Evolutionary conservation across 192 early-diverging fungal genomes (phyloP), one percentile per base, ranked within the genome.

Genomic region (Allomyces macrogynus): DNA sequence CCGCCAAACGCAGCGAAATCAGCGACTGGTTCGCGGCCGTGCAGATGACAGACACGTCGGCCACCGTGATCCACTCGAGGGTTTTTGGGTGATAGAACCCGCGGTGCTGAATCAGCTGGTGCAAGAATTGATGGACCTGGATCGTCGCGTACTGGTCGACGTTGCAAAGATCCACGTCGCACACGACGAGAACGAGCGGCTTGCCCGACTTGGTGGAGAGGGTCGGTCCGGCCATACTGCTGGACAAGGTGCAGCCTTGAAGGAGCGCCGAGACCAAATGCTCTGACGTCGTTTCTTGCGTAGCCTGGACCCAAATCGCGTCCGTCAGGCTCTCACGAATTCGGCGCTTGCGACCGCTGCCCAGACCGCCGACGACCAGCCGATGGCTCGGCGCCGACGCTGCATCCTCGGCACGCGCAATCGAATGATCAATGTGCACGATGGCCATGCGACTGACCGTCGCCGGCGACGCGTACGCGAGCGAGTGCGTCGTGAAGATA

Each of bases 381-480:
- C 96, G 68, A 4, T 86, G 78, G 18, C 81, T 85, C 43, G 76
- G 76, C 11, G 95, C 86, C 22, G 95, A 74, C 18, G 87, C 87
- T 26, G 87, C 87, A 18, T 76, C 71, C 11, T 78, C 80, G 64
- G 97, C 82, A 70, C 85, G 77, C 23, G 80, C 74, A 26, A 75
- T 77, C 40, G 93, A 71, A 16, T 88, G 81, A 1, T 78, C 77
- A 8, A 91, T 89, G 66, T 89, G 82, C 57, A 99, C 92, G 94
- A 99, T 99, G 70, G 95, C 95, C 74, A 95, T 97, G 42, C 97
- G 91, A 79, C 86, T 88, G 44, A 99, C 93, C 0, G 97, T 99
- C 54, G 97, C 97, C 24, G 92, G 80, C 5, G 97, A 98, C 11
- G 97, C 97, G 64, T 97, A 94, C 63, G 88, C 85, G 63, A 99